Percentiles rank a stretch among this genome's conserved stretches.
phyloP scores from a whole-genome alignment of 208 protist species.

The Vickermania ingenoplastis region DNA sequence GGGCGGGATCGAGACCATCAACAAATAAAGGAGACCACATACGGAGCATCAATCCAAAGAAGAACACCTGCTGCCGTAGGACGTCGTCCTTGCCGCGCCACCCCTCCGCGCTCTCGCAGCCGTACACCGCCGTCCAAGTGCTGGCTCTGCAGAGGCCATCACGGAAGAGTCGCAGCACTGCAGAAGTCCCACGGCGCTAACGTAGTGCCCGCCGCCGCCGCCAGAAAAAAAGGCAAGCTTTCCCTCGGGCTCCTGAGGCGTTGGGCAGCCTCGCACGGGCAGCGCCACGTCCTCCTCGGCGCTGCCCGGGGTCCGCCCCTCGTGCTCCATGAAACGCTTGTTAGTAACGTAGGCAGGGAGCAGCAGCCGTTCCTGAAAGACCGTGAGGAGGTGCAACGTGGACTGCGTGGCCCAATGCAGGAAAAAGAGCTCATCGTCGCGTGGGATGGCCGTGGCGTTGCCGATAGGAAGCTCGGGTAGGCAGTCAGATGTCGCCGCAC shows the following conservation, averaged over 20 bases:
- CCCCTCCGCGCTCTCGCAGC: conserved; percentile 16
- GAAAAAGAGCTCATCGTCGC: conserved; percentile 65
- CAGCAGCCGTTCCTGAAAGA: conserved; percentile 75
- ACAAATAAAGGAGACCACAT: conserved; percentile 78
- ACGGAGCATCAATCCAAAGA: conserved; percentile 60
- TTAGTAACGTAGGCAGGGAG: conserved; percentile 60
- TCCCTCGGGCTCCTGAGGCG: conserved; percentile 42
- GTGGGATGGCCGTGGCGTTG: conserved; percentile 14
- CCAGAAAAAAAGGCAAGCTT: conserved; percentile 35
- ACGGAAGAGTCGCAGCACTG: conserved; percentile 66
- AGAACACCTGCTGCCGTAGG: conserved; percentile 76
- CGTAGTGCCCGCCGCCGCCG: conserved; percentile 75
- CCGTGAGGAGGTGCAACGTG: conserved; percentile 54
- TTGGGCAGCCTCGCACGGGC: conserved; percentile 38
- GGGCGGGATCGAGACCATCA: conserved; percentile 15
- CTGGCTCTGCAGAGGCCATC: conserved; percentile 53
- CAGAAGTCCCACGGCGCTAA: conserved; percentile 40
- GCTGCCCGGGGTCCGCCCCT: background rate
- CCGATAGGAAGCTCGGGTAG: conserved; percentile 24
- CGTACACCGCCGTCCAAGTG: conserved; percentile 69
- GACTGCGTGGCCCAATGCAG: conserved; percentile 79
- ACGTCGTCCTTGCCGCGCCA: conserved; percentile 41
- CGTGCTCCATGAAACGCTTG: conserved; percentile 21
- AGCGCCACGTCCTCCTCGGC: too few species aligned
- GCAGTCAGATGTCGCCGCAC: conserved; percentile 12